Evolutionary conservation across 305 asterid species (phyloP), one percentile per base, ranked within the genome.

Genomic region (Fraxinus latifolia): DNA sequence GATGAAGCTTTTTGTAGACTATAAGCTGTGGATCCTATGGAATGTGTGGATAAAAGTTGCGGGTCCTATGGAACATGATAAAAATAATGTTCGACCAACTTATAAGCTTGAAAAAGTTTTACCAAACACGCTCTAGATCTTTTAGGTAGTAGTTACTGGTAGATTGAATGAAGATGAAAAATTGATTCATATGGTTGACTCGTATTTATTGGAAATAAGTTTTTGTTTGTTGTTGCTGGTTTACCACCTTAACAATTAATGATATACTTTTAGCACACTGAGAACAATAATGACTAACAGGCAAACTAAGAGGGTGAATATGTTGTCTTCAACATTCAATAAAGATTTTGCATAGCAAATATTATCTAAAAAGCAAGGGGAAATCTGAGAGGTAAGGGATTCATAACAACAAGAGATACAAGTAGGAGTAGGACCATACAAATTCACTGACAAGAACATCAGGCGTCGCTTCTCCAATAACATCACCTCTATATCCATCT

Each of bases 381-480:
- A 58, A 58, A 58, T 1, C 27, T 58, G 68, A 58, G 29, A 58
- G 29, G 68, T 7, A 58, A 58, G 29, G 1, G 68, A 58, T 58
- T 19, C 29, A 19, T 6, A 71, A 55, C 29, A 53, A 71, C 7
- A 47, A 75, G 29, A 39, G 12, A 70, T 17, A 55, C 31, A 77
- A 72, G 47, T 15, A 81, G 85, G 73, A 50, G 55, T 27, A 55
- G 81, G 84, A 85, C 85, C 97, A 23, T 96, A 94, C 99, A 82
- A 96, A 96, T 94, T 94, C 99, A 55, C 83, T 89, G 88, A 96
- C 96, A 65, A 94, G 91, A 87, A 92, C 94, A 88, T 96, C 98
- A 34, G 99, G 97, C 1, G 98, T 96, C 79, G 94, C 91, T 89
- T 96, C 99, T 78, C 98, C 99, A 42, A 96, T 94, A 82, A 92